Base-by-base conservation (phyloP, 176 grass and related monocot species). In the Panicum miliaceum region DNA sequence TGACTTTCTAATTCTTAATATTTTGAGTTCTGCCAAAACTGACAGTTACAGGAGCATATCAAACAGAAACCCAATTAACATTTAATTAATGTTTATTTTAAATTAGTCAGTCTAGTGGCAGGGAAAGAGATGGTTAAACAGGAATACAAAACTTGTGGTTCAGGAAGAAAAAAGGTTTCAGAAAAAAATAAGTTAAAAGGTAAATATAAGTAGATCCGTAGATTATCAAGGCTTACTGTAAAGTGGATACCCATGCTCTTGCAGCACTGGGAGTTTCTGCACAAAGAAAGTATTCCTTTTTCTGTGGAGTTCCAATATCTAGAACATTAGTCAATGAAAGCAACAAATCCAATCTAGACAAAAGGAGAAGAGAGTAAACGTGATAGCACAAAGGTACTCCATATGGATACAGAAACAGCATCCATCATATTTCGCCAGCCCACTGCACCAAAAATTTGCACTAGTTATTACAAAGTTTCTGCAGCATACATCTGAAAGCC, bases 261-360 rank as follows among this genome's bases (percentile, higher is more conserved):
- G 92, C 92, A 82, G 87, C 92, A 58, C 92, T 88, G 63, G 92
- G 92, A 64, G 90, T 94, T 86, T 94, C 92, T 60, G 90, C 92
- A 87, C 83, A 91, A 81, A 92, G 85, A 68, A 98, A 98, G 74
- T 90, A 98, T 50, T 95, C 93, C 62, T 89, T 93, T 89, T 92
- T 95, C 69, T 91, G 87, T 75, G 93, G 89, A 89, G 93, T 98
- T 57, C 87, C 91, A 87, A 98, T 98, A 88, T 98, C 91, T 98
- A 81, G 72, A 90, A 59, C 63, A 58, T 67, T 92, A 85, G 80
- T 94, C 89, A 92, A 92, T 80, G 83, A 86, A 91, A 40, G 35
- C 52, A 54, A 87, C 82, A 81, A 73, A 82, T 52, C 29, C 64
- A 68, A 86, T 82, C 20, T 57, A 83, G 41, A 38, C 16, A 59